Base-by-base conservation (phyloP, 1,139 yeast genomes). In the Pichia cactophila region DNA sequence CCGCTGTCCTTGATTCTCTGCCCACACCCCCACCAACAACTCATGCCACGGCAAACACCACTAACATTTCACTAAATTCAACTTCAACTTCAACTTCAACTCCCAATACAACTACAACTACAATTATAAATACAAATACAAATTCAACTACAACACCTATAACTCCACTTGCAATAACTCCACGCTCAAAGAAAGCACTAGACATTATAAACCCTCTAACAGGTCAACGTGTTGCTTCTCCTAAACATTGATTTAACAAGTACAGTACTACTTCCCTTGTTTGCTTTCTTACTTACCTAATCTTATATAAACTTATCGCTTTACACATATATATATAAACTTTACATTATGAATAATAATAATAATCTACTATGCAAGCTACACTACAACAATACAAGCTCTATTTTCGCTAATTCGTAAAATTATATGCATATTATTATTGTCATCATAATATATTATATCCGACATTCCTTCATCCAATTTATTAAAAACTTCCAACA, bases 121-220 rank as follows among this genome's bases (percentile, higher is more conserved):
- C 47, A n/a, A 12, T n/a, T n/a, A n/a, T n/a, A n/a, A n/a, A 12
- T 48, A 16, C 47, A 52, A 23, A 31, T n/a, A 37, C 78, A 20
- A 5, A 28, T 8, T 8, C 40, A 4, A 8, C 40, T 20, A 23
- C 28, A 5, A 37, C 40, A 4, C n/a, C 26, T 23, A 3, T 16
- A 8, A 7, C 28, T 2, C 26, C 28, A 4, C 16, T 38, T 2
- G 17, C 41, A 5, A 12, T 38, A 49, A 78, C 86, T 5, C 84
- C 84, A 33, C 69, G 86, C 56, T 73, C 75, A 39, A 78, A 76
- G 62, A 80, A 80, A 58, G 80, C 83, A 6, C 67, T 86, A 61
- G 92, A 85, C 62, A 86, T 86, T 57, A 82, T 86, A 54, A 83
- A 86, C 63, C 95, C 95, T 9, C 79, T 77, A 48, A 85, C 94